phyloP scores from a whole-genome alignment of 2,329 filamentous ascomycete genomes.

The Gnomoniopsis sp. region DNA sequence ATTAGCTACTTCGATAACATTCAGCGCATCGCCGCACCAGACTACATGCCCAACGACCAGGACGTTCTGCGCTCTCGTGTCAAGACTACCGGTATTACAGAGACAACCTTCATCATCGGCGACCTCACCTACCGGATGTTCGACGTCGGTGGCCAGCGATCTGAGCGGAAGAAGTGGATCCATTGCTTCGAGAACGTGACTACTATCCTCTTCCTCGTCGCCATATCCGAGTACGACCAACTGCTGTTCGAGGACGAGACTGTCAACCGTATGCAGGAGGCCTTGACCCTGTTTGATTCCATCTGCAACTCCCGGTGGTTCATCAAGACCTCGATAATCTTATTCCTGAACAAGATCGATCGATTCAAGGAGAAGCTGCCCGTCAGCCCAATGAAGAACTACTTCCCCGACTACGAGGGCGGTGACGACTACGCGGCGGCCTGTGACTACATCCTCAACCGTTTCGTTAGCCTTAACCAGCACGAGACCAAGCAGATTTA shows the following conservation, averaged over 20 bases:
- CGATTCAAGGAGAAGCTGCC: constrained; percentile 83
- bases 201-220: constrained; percentile 92
- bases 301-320: constrained; percentile 90
- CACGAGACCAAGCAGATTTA: constrained; percentile 99
- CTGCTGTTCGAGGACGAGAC: constrained; percentile 95
- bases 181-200: constrained; percentile 99
- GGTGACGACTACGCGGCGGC: constrained; percentile 93
- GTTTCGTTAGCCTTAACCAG: constrained; percentile 97
- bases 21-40: constrained; percentile 81
- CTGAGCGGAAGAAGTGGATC: constrained; percentile 98
- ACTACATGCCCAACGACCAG: constrained; percentile 93
- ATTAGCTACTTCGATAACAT: constrained; percentile 92
- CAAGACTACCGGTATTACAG: constrained; percentile 96
- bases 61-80: constrained; percentile 94
- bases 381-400: constrained; percentile 80
- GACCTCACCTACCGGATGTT: constrained; percentile 97
- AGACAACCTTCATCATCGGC: constrained; percentile 93
- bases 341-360: constrained; percentile 90
- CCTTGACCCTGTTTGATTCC: constrained; percentile 80
- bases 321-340: constrained; percentile 83
- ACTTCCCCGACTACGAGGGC: constrained; percentile 89
- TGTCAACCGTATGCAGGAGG: constrained; percentile 91
- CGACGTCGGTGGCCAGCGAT: constrained; percentile 92
- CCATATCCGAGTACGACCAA: constrained; percentile 96
- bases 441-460: constrained; percentile 98